Percentiles rank a stretch among this genome's conserved stretches.
phyloP scores from a whole-genome alignment of 345 rosid species.

The Lepidium africanum region DNA sequence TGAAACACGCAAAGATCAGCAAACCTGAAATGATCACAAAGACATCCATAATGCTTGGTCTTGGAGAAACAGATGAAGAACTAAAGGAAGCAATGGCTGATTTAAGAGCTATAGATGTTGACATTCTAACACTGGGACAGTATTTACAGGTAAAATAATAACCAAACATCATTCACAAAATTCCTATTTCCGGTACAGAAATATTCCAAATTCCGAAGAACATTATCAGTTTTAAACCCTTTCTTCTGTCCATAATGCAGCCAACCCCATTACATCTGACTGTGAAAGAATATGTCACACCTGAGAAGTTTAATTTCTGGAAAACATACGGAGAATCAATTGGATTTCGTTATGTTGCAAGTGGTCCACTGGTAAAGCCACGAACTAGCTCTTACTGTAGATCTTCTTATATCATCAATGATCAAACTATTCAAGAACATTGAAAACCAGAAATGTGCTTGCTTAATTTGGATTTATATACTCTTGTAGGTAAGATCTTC shows the following conservation, averaged over 20 bases:
- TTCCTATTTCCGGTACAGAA: neutral
- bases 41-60: constrained; percentile 96
- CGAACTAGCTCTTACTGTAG: neutral
- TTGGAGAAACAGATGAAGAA: constrained; percentile 91
- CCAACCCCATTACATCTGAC: constrained; percentile 94
- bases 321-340: constrained; percentile 91
- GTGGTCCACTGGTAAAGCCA: constrained; percentile 85
- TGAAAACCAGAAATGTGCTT: neutral
- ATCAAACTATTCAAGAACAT: neutral
- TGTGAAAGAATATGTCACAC: constrained; percentile 89
- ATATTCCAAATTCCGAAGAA: neutral
- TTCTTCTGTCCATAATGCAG: constrained; percentile 39
- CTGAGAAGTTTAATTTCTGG: constrained; percentile 92
- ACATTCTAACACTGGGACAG: constrained; percentile 92
- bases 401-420: neutral
- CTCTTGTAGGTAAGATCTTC: constrained; percentile 80
- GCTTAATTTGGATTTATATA: neutral
- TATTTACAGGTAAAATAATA: constrained; percentile 66
- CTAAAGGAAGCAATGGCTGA: constrained; percentile 82
- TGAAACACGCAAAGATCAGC: constrained; percentile 76
- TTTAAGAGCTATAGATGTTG: constrained; percentile 84
- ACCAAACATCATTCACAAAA: neutral
- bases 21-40: constrained; percentile 88
- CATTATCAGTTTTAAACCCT: neutral
- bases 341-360: constrained; percentile 93